Evolutionary conservation across 345 rosid genomes (phyloP).

Genomic region (Populus pruinosa): DNA sequence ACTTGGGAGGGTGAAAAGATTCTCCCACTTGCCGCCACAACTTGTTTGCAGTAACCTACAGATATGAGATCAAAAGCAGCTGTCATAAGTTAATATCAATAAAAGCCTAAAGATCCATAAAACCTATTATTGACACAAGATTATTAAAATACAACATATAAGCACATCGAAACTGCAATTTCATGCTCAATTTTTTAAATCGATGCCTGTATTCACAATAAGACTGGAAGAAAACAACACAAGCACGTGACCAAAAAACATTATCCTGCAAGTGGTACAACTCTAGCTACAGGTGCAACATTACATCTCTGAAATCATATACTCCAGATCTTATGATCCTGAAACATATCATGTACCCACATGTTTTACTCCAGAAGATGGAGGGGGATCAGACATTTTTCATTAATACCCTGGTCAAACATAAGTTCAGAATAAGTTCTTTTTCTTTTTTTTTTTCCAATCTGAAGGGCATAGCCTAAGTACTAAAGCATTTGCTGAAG

Average conservation of each 20-base stretch:
- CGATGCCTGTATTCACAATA: background rate
- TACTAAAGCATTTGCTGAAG: too few species aligned
- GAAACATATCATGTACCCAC: too few species aligned
- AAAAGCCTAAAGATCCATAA: background rate
- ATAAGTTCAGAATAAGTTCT: too few species aligned
- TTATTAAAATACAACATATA: background rate
- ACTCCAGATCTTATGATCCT: too few species aligned
- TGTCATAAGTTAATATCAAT: conserved; percentile 9
- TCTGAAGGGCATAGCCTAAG: too few species aligned
- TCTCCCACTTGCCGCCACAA: conserved; percentile 92
- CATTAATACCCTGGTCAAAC: too few species aligned
- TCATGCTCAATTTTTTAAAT: background rate
- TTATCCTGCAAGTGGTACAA: background rate
- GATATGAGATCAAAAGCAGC: conserved; percentile 16
- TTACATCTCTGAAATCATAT: too few species aligned
- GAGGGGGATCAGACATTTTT: too few species aligned
- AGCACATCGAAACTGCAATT: background rate
- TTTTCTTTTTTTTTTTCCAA: too few species aligned
- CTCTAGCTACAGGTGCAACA: too few species aligned
- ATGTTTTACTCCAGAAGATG: too few species aligned
- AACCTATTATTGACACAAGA: background rate
- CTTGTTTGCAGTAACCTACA: conserved; percentile 74
- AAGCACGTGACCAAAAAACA: background rate
- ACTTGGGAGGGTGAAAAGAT: conserved; percentile 92
- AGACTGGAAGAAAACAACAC: too few species aligned